These are phyloP conservation scores for Schrenkiella parvula DNA, from an alignment of 345 rosid genomes.

Conservation along the genomic window DNA sequence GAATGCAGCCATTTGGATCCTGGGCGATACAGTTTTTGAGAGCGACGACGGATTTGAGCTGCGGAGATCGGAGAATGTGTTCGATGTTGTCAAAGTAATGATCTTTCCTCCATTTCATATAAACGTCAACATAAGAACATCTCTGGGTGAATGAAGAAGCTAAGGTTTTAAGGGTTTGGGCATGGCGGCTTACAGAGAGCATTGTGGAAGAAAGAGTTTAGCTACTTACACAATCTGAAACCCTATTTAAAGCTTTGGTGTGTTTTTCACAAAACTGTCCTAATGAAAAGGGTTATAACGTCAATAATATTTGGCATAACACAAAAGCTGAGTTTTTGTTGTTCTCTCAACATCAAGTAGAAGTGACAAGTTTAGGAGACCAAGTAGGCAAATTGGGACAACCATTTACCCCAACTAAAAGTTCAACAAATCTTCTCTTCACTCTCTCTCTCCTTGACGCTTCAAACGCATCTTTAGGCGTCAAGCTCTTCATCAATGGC, in stretches of 20 bases:
- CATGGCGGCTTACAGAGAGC: conserved; percentile 33
- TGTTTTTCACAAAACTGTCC: too few species aligned
- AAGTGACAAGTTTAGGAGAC: conserved; percentile 46
- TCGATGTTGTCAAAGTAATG: conserved; percentile 59
- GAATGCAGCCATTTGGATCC: conserved; percentile 55
- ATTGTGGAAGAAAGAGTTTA: conserved; percentile 25
- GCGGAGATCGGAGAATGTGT: conserved; percentile 59
- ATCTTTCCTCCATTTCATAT: conserved; percentile 95
- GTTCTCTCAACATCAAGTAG: conserved; percentile 9
- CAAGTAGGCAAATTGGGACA: conserved; percentile 50
- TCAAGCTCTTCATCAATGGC: conserved; percentile 35
- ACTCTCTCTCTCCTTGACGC: conserved; percentile 42
- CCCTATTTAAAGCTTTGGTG: background rate
- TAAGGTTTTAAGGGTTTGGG: conserved; percentile 37
- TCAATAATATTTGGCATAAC: conserved; percentile 18
- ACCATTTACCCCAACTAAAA: conserved; percentile 43
- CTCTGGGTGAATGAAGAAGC: conserved; percentile 33
- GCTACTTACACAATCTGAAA: background rate
- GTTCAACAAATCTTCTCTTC: conserved; percentile 50
- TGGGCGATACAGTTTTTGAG: conserved; percentile 56
- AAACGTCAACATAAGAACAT: conserved; percentile 57
- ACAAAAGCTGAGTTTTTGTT: background rate
- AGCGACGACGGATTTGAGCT: conserved; percentile 61
- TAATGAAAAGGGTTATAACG: background rate
- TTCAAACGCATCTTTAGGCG: conserved; percentile 33